Percentiles rank a stretch among this genome's conserved stretches.
phyloP scores from a whole-genome alignment of 768 basidiomycete species.

The Phlebiopsis gigantea region DNA sequence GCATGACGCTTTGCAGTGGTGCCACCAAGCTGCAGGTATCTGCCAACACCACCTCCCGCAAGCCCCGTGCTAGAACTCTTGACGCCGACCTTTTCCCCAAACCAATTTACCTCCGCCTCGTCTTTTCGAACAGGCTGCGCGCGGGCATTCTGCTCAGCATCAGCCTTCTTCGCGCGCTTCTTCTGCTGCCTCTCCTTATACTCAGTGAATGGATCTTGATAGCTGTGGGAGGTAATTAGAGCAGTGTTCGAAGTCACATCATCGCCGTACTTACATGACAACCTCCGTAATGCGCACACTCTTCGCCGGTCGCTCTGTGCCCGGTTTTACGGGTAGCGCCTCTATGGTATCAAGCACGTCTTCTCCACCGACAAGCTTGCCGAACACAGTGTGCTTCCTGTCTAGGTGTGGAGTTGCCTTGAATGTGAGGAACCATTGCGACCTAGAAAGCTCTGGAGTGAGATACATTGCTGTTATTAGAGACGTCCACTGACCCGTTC shows the following conservation, averaged over 20 bases:
- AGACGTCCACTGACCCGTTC: constrained; percentile 56
- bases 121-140: constrained; percentile 44
- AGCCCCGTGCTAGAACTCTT: constrained; percentile 31
- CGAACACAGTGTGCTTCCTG: constrained; percentile 94
- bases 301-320: constrained; percentile 83
- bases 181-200: constrained; percentile 82
- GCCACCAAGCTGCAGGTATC: constrained; percentile 60
- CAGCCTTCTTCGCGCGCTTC: constrained; percentile 59
- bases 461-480: constrained; percentile 1
- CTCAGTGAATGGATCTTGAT: constrained; percentile 93
- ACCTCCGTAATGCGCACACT: constrained; percentile 82
- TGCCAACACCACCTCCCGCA: constrained; percentile 61
- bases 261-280: constrained; percentile 57
- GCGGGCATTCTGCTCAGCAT: constrained; percentile 31
- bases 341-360: constrained; percentile 85
- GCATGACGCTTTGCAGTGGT: constrained; percentile 14
- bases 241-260: background rate
- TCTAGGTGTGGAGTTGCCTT: constrained; percentile 78
- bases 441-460: constrained; percentile 36
- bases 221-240: constrained; percentile 41
- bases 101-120: constrained; percentile 78
- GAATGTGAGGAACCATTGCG: constrained; percentile 95
- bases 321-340: constrained; percentile 65
- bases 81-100: constrained; percentile 76
- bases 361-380: constrained; percentile 94